Evolutionary conservation across 768 basidiomycete species (phyloP).

Genomic region (Phylloporus arenicola): DNA sequence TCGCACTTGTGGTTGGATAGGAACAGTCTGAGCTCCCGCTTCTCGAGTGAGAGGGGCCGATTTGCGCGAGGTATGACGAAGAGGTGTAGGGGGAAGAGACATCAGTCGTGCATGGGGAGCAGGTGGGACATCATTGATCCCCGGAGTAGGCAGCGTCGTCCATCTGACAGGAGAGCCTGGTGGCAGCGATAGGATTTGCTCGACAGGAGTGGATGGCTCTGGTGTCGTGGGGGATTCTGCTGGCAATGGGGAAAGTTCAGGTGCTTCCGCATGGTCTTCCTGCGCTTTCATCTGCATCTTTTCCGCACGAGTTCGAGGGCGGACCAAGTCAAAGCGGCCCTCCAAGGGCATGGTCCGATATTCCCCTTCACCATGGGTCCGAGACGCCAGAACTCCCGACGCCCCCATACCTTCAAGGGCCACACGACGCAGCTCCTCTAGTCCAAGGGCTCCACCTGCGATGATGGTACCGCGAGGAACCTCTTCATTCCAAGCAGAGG

Average conservation of each 20-base stretch:
- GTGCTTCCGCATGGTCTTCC: slow-evolving; percentile 4
- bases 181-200: slow-evolving; percentile 28
- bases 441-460: slow-evolving; percentile 30
- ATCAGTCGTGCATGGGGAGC: slow-evolving; percentile 48
- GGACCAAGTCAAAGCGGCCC: slow-evolving; percentile 85
- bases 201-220: slow-evolving; percentile 36
- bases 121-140: slow-evolving; percentile 55
- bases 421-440: slow-evolving; percentile 35
- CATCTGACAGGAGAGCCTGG: slow-evolving; percentile 36
- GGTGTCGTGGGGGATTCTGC: slow-evolving; percentile 3
- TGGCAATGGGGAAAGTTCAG: slow-evolving; percentile 15
- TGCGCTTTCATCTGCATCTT: slow-evolving; percentile 4
- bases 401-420: slow-evolving; percentile 29
- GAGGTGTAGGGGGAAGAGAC: slow-evolving; percentile 43
- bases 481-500: slow-evolving; percentile 68
- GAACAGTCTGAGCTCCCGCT: slow-evolving; percentile 18
- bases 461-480: neutral
- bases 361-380: slow-evolving; percentile 50
- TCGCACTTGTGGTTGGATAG: slow-evolving; percentile 11
- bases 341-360: slow-evolving; percentile 82
- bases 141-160: slow-evolving; percentile 57
- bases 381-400: slow-evolving; percentile 6
- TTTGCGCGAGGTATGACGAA: slow-evolving; percentile 17
- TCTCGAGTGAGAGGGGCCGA: slow-evolving; percentile 12
- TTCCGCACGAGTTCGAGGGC: slow-evolving; percentile 31